These are phyloP conservation scores for Blastobotrys parvus DNA, from an alignment of 805 yeast genomes.

Conservation along the genomic window DNA sequence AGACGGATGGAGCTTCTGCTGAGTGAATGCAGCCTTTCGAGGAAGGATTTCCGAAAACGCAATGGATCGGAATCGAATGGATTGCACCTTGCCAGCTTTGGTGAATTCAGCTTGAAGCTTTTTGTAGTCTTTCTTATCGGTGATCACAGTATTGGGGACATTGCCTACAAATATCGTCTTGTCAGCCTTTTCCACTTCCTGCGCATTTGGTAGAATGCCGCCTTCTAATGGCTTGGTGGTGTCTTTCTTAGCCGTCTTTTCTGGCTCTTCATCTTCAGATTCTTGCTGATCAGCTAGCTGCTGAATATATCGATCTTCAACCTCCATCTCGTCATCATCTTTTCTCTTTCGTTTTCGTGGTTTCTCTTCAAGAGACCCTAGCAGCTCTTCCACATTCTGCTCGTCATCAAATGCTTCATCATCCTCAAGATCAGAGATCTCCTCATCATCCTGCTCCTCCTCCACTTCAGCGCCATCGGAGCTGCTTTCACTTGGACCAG, in stretches of 20 bases:
- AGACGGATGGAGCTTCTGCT: conserved; percentile 64
- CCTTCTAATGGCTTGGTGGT: conserved; percentile 12
- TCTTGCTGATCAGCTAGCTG: conserved; percentile 12
- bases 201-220: conserved; percentile 55
- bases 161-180: conserved; percentile 86
- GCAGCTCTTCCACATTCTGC: conserved; percentile 20
- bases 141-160: conserved; percentile 55
- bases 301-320: background rate
- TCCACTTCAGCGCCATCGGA: conserved; percentile 9
- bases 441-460: conserved; percentile 15
- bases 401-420: conserved; percentile 17
- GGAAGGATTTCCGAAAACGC: conserved; percentile 84
- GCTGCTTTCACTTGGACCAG: too few species aligned
- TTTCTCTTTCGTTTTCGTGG: conserved; percentile 13
- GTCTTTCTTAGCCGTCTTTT: conserved; percentile 20
- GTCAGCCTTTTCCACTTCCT: conserved; percentile 75
- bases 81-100: conserved; percentile 45
- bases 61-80: conserved; percentile 86
- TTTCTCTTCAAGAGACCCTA: conserved; percentile 15
- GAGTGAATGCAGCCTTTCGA: conserved; percentile 82
- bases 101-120: conserved; percentile 56
- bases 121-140: conserved; percentile 52
- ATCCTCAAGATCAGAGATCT: conserved; percentile 18
- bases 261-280: conserved; percentile 20
- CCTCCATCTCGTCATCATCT: conserved; percentile 20